These are phyloP conservation scores for Secale cereale DNA, from an alignment of 176 grass and related monocot genomes.

Conservation along the genomic window DNA sequence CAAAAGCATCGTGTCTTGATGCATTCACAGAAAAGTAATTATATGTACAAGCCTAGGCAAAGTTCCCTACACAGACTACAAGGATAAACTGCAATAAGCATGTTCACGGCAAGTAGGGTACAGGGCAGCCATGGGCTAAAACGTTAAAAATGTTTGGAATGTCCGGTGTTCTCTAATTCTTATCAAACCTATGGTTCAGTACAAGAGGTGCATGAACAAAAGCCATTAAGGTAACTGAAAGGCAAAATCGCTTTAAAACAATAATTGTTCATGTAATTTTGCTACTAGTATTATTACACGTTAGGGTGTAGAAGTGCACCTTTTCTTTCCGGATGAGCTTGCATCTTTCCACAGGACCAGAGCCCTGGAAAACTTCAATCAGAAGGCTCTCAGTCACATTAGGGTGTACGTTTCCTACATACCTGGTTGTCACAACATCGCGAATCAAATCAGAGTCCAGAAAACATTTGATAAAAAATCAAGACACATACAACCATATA, in stretches of 20 bases:
- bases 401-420: slow-evolving; percentile 82
- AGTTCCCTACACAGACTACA: neutral
- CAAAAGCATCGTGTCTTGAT: neutral
- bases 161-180: neutral
- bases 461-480: slow-evolving; percentile 5
- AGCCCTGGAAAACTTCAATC: slow-evolving; percentile 76
- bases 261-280: neutral
- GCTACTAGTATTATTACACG: neutral
- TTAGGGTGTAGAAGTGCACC: slow-evolving; percentile 38
- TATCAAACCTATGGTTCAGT: neutral
- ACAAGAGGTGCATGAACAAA: neutral
- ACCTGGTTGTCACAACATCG: slow-evolving; percentile 45
- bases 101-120: neutral
- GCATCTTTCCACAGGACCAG: slow-evolving; percentile 77
- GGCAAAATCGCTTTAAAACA: neutral
- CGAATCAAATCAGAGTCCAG: slow-evolving; percentile 18
- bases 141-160: neutral
- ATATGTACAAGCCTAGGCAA: neutral
- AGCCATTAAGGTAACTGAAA: neutral
- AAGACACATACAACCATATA: neutral
- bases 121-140: neutral
- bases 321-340: slow-evolving; percentile 90
- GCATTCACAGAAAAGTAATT: neutral
- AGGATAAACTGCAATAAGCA: neutral
- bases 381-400: slow-evolving; percentile 71